Percentiles rank a stretch among this genome's conserved stretches.
Conservation (phyloP, 345 rosid species). For the Nephelium lappaceum region DNA sequence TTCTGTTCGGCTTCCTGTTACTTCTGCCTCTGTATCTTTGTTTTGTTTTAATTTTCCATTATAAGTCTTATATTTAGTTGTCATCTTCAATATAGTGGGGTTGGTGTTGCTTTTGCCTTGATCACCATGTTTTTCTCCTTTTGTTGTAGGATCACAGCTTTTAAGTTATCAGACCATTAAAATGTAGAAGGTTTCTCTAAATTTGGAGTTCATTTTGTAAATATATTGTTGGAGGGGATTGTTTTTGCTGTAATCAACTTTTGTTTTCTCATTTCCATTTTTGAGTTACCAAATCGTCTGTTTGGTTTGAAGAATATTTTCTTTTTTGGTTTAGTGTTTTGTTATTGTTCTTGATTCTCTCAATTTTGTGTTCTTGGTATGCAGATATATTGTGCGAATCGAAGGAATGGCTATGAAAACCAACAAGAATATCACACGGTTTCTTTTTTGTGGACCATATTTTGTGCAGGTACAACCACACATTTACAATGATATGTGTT, state of each 20-base stretch:
- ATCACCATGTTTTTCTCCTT: too few species aligned
- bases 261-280: too few species aligned
- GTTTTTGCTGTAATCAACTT: background rate
- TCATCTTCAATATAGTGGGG: too few species aligned
- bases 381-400: slow-evolving; percentile 23
- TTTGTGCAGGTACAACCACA: slow-evolving; percentile 57
- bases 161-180: too few species aligned
- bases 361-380: slow-evolving; percentile 5
- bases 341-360: background rate
- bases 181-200: too few species aligned
- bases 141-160: too few species aligned
- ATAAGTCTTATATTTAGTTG: too few species aligned
- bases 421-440: slow-evolving; percentile 49
- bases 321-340: background rate
- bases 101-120: too few species aligned
- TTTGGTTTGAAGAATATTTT: background rate
- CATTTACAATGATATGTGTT: background rate
- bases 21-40: too few species aligned
- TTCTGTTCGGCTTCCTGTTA: too few species aligned
- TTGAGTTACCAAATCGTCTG: background rate
- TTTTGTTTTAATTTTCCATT: too few species aligned
- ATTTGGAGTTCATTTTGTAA: too few species aligned
- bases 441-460: slow-evolving; percentile 74
- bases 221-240: background rate
- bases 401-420: slow-evolving; percentile 31